phyloP scores from a whole-genome alignment of 225 moss, liverwort and hornwort species.

The Marchantia polymorpha region DNA sequence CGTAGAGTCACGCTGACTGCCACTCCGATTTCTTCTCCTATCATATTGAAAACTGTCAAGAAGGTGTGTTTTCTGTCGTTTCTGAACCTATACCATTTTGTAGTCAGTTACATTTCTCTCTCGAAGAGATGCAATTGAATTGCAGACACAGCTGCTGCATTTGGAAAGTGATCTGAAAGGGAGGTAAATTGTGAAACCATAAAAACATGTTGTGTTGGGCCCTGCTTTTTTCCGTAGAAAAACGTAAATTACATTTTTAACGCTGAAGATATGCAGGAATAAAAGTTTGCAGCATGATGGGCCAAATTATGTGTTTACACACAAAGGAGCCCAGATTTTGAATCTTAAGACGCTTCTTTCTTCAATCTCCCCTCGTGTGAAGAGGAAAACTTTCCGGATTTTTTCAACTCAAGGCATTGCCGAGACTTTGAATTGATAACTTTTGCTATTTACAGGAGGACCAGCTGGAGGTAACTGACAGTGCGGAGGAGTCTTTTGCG shows the following conservation, averaged over 20 bases:
- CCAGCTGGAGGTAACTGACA: constrained; percentile 41
- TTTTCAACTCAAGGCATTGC: neutral
- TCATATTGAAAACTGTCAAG: constrained; percentile 37
- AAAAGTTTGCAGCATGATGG: neutral
- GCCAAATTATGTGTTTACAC: neutral
- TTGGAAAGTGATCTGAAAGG: neutral
- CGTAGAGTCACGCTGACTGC: constrained; percentile 25
- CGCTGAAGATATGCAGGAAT: neutral
- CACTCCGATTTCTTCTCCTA: constrained; percentile 21
- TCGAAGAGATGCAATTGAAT: neutral
- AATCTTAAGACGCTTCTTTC: neutral
- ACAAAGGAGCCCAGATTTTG: neutral
- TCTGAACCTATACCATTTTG: neutral
- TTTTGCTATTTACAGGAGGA: constrained; percentile 28
- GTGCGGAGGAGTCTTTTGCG: constrained; percentile 50
- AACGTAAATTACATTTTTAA: neutral
- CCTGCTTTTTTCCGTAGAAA: neutral
- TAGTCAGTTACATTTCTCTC: neutral
- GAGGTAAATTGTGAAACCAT: neutral
- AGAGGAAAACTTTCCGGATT: neutral
- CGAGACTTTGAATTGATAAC: neutral
- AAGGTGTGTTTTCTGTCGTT: constrained; percentile 18
- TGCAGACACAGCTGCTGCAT: neutral
- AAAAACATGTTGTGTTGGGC: neutral
- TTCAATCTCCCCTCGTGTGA: neutral